Evolutionary conservation across 495 filamentous ascomycete genomes (phyloP).

Genomic region (Aspergillus panamensis): DNA sequence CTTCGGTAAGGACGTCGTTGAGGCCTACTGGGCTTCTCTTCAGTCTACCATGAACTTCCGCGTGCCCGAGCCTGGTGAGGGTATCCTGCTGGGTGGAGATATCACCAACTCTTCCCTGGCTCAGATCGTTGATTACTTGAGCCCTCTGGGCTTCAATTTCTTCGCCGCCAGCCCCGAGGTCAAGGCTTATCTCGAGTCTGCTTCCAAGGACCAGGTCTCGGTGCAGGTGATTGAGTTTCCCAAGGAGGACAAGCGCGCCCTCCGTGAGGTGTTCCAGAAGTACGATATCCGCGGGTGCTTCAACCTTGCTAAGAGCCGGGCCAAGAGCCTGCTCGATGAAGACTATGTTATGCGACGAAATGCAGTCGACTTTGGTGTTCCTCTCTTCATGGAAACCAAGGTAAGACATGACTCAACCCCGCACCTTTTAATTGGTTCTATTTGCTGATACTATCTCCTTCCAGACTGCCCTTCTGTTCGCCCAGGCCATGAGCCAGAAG

Average conservation of each 20-base stretch:
- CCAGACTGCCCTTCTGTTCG: slow-evolving; percentile 92
- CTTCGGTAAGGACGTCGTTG: slow-evolving; percentile 91
- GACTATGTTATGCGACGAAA: slow-evolving; percentile 99
- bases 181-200: slow-evolving; percentile 75
- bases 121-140: slow-evolving; percentile 75
- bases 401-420: slow-evolving; percentile 49
- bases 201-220: slow-evolving; percentile 57
- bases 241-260: slow-evolving; percentile 88
- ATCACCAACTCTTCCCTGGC: slow-evolving; percentile 60
- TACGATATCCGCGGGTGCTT: slow-evolving; percentile 94
- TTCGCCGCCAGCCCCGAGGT: slow-evolving; percentile 78
- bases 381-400: slow-evolving; percentile 98
- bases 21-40: slow-evolving; percentile 95
- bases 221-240: slow-evolving; percentile 97
- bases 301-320: slow-evolving; percentile 83
- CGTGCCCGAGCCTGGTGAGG: slow-evolving; percentile 86
- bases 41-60: slow-evolving; percentile 99
- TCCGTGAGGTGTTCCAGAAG: slow-evolving; percentile 95
- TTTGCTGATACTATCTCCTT: slow-evolving; percentile 16
- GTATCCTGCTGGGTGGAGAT: slow-evolving; percentile 91
- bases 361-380: slow-evolving; percentile 96
- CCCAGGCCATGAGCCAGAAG: slow-evolving; percentile 94
- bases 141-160: slow-evolving; percentile 89
- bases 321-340: slow-evolving; percentile 80
- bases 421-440: background rate